Conservation (phyloP, 306 rosid species). For the Cucumis melo region DNA sequence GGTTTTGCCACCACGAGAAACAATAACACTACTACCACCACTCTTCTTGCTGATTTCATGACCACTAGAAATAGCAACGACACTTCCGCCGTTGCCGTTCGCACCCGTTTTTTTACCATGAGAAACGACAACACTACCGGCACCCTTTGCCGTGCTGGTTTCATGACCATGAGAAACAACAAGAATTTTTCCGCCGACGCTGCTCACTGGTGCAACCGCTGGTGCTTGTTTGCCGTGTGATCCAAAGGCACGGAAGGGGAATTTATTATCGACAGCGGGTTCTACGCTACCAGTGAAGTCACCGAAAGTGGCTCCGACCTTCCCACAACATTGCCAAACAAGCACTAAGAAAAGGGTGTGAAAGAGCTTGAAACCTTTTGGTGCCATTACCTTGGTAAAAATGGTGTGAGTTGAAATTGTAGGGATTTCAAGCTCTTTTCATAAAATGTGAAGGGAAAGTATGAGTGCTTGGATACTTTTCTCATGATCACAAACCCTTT, state of each 20-base stretch:
- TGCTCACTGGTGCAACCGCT: background rate
- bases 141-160: too few relatives aligned
- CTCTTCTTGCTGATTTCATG: background rate
- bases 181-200: too few relatives aligned
- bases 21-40: background rate
- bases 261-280: background rate
- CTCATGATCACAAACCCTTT: background rate
- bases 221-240: background rate
- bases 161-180: too few relatives aligned
- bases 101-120: too few relatives aligned
- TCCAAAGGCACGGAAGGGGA: background rate
- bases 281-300: background rate
- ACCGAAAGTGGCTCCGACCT: background rate
- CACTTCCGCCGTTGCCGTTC: background rate
- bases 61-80: background rate
- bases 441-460: background rate
- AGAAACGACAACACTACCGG: too few relatives aligned
- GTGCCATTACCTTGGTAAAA: background rate
- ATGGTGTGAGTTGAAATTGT: background rate
- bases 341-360: background rate
- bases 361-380: background rate
- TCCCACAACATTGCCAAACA: background rate
- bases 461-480: background rate
- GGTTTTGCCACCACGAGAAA: background rate
- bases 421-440: background rate